Percentiles rank a stretch among this genome's conserved stretches.
Conservation (phyloP, 129 eudicot genomes). For the Arctium lappa region DNA sequence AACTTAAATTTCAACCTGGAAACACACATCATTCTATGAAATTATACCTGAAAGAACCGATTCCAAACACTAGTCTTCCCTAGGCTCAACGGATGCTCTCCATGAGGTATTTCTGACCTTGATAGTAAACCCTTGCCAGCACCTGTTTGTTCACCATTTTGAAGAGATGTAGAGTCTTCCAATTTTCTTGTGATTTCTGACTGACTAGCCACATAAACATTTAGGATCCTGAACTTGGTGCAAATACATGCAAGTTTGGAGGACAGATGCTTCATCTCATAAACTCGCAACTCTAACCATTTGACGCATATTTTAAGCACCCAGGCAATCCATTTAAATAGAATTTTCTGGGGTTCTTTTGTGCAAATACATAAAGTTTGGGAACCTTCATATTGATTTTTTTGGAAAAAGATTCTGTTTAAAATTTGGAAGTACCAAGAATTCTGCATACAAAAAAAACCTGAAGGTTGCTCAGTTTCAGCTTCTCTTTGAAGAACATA, state of each 20-base stretch:
- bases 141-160: constrained; percentile 32
- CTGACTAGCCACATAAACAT: constrained; percentile 70
- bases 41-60: constrained; percentile 76
- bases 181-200: constrained; percentile 74
- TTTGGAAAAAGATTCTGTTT: not conserved
- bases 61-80: constrained; percentile 81
- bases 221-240: constrained; percentile 32
- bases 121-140: constrained; percentile 56
- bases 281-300: not conserved
- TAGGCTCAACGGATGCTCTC: constrained; percentile 81
- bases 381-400: not conserved
- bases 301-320: not conserved
- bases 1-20: not conserved
- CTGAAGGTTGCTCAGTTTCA: not conserved
- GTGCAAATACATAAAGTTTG: not conserved
- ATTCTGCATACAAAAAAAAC: not conserved
- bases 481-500: not conserved
- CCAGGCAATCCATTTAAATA: not conserved
- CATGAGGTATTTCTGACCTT: constrained; percentile 62
- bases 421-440: not conserved
- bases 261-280: not conserved
- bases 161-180: constrained; percentile 45
- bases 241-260: not conserved
- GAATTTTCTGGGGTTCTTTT: not conserved
- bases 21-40: not conserved